Base-by-base conservation (phyloP, 345 rosid genomes). In the Sonneratia caseolaris region DNA sequence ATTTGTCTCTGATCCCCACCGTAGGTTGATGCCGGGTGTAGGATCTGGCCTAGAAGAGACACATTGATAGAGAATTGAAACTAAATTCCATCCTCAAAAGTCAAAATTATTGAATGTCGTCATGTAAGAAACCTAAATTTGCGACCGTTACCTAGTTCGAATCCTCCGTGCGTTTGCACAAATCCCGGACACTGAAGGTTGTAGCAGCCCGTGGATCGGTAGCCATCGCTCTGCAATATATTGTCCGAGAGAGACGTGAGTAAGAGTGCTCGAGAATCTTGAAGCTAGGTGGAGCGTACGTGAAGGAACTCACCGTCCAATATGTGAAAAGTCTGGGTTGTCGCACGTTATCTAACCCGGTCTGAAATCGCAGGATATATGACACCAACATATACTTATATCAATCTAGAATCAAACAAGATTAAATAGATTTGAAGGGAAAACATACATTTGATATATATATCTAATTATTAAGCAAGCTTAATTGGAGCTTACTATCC, bases 201-300 rank as follows among this genome's bases (percentile, higher is more conserved):
- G 35, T 67, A 67, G 51, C 70, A 67, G 32, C 70, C 70, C 24
- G 68, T 66, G 7, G 70, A 67, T 67, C 11, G 7, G 32, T 67
- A 67, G 21, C 15, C 32, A 42, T 67, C 70, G 16, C 15, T 24
- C 70, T 67, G 70, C 22, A 59, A 8, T 18, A 5, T 21, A 24
- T 59, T 10, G 9, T 40, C 2, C 9, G 43, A 40, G 43, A 40
- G 43, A 1, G 43, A 40, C 43, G 43, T 40, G 43, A 40, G 9
- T 40, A 8, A 40, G 43, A 4, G 43, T 8, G 9, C 43, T 4
- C 0, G 9, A 27, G 32, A 27, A 27, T 27, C 32, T 27, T 27
- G 32, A 27, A 27, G 32, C 32, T 27, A 27, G 32, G 32, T 27
- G 32, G 32, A 27, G 32, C 32, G 32, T 27, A 27, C 32, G 32